A percentile compares a stretch with the other conserved stretches of the same genome.
These are phyloP conservation scores for Cordyceps tenuipes DNA, from an alignment of 2,329 filamentous ascomycete species.

Conservation along the genomic window DNA sequence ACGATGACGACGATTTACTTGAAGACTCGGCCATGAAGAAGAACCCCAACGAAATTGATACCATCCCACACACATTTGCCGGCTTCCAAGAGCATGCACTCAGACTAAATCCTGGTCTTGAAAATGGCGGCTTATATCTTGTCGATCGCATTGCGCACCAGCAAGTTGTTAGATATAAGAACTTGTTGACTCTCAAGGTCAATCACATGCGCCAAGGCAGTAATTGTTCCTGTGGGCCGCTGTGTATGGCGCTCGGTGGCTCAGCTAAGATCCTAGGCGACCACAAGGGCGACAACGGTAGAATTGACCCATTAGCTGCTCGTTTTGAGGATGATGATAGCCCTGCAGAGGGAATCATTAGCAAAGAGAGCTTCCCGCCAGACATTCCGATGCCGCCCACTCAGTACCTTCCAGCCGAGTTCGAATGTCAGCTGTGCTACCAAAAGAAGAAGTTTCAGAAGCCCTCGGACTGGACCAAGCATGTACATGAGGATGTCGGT, in stretches of 20 bases:
- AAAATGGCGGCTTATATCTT: slow-evolving; percentile 48
- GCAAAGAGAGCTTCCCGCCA: slow-evolving; percentile 64
- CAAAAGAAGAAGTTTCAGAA: slow-evolving; percentile 78
- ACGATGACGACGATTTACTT: slow-evolving; percentile 47
- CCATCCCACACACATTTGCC: slow-evolving; percentile 61
- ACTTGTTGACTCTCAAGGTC: slow-evolving; percentile 59
- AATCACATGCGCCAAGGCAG: slow-evolving; percentile 58
- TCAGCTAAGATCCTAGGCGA: slow-evolving; percentile 49
- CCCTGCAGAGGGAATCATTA: slow-evolving; percentile 59
- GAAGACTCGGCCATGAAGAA: slow-evolving; percentile 55
- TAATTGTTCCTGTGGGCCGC: slow-evolving; percentile 51
- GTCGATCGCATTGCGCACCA: slow-evolving; percentile 77
- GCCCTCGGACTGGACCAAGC: slow-evolving; percentile 94
- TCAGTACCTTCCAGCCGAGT: slow-evolving; percentile 68
- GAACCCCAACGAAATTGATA: slow-evolving; percentile 55
- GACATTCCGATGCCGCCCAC: slow-evolving; percentile 80
- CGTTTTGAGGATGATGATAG: slow-evolving; percentile 52
- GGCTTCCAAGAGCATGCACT: slow-evolving; percentile 71
- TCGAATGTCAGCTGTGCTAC: slow-evolving; percentile 86
- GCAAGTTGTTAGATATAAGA: slow-evolving; percentile 71
- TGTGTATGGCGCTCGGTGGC: slow-evolving; percentile 63
- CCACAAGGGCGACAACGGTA: slow-evolving; percentile 49
- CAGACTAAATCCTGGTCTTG: slow-evolving; percentile 64
- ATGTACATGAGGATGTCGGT: slow-evolving; percentile 88
- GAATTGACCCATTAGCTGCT: slow-evolving; percentile 47